phyloP scores from a whole-genome alignment of 768 basidiomycete species.

The Lentinula lateritia region DNA sequence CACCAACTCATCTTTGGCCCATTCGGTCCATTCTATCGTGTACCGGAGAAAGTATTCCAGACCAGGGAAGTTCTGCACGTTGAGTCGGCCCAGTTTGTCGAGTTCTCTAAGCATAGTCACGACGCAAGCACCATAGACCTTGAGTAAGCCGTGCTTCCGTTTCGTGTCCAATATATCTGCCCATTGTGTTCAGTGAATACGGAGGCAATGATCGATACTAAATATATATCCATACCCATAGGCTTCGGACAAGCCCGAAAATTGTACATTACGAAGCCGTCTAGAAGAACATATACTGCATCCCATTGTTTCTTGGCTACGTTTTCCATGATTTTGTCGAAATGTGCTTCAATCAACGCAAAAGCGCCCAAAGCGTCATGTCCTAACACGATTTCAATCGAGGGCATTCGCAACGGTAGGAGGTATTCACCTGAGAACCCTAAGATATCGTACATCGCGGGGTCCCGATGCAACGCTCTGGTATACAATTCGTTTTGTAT shows the following conservation, averaged over 20 bases:
- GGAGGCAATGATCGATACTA: not conserved
- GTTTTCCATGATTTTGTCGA: not conserved
- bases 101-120: not conserved
- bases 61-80: not conserved
- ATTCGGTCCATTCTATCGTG: not conserved
- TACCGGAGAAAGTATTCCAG: not conserved
- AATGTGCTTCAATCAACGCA: not conserved
- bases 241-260: not conserved
- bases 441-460: not conserved
- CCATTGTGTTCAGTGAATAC: too few relatives aligned
- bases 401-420: not conserved
- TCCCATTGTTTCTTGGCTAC: not conserved
- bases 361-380: not conserved
- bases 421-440: not conserved
- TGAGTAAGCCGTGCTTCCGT: not conserved
- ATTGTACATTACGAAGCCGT: not conserved
- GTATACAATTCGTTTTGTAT: not conserved
- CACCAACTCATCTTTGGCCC: not conserved
- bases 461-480: not conserved
- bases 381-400: not conserved
- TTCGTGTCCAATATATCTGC: not conserved
- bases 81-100: not conserved
- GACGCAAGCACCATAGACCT: not conserved
- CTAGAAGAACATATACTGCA: not conserved
- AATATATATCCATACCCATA: not conserved